phyloP scores from a whole-genome alignment of 176 grass and related monocot genomes.

The Zea luxurians region DNA sequence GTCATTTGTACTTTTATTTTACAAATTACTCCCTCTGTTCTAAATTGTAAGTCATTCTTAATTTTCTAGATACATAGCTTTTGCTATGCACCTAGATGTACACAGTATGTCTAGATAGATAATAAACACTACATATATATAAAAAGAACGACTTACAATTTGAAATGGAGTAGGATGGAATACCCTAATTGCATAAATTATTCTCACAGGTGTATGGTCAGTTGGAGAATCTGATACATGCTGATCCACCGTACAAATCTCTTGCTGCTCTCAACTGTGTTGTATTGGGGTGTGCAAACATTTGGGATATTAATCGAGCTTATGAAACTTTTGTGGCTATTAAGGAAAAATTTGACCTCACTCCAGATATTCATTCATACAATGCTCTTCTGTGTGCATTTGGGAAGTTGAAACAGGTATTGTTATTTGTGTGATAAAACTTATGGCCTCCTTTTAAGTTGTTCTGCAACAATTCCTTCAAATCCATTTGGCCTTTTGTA shows the following conservation, averaged over 20 bases:
- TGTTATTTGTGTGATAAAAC: constrained; percentile 2
- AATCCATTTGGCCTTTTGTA: constrained; percentile 30
- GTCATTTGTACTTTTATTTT: constrained; percentile 28
- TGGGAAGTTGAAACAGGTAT: constrained; percentile 85
- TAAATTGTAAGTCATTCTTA: not conserved
- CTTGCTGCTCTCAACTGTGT: constrained; percentile 95
- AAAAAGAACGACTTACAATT: not conserved
- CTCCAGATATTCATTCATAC: constrained; percentile 89
- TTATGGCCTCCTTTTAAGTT: constrained; percentile 26
- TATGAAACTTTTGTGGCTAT: constrained; percentile 94
- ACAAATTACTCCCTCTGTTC: not conserved
- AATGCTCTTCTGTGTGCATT: constrained; percentile 86
- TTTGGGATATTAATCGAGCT: constrained; percentile 95
- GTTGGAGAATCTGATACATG: constrained; percentile 79
- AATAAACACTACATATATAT: not conserved
- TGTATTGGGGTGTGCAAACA: constrained; percentile 90
- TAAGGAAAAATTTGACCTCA: constrained; percentile 75
- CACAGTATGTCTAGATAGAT: not conserved
- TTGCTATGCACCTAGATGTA: not conserved
- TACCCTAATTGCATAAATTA: constrained; percentile 34
- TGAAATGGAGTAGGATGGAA: constrained; percentile 11
- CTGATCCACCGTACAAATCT: constrained; percentile 87
- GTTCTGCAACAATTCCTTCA: not conserved
- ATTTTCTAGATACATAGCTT: not conserved
- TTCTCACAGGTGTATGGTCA: constrained; percentile 76